Percentiles rank a stretch among this genome's conserved stretches.
phyloP scores from a whole-genome alignment of 208 protist genomes.

The Acanthamoeba lenticulata region DNA sequence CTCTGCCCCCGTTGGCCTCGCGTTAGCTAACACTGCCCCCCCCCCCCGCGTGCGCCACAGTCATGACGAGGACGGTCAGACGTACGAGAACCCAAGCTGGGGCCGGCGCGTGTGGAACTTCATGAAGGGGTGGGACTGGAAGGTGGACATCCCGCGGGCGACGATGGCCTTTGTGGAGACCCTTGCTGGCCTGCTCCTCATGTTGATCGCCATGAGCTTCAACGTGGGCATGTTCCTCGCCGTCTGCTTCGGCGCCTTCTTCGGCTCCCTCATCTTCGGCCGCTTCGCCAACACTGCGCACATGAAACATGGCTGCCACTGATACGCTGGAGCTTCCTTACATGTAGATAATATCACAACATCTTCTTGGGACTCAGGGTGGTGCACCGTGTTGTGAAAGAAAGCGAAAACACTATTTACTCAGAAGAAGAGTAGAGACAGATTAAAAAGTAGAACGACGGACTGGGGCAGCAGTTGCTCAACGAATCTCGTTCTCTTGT shows the following conservation, averaged over 20 bases:
- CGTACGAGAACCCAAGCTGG: no score
- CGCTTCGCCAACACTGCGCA: neutral
- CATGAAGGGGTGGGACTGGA: constrained; percentile 7
- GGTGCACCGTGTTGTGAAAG: no score
- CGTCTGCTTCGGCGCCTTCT: constrained; percentile 3
- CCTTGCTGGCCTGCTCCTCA: neutral
- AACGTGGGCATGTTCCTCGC: constrained; percentile 50
- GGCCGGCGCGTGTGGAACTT: neutral
- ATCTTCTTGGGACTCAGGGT: no score
- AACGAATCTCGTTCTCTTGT: neutral
- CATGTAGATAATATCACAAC: no score
- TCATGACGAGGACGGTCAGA: neutral
- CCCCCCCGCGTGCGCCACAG: no score
- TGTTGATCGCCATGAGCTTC: constrained; percentile 67
- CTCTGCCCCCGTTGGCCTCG: no score
- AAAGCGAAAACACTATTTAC: no score
- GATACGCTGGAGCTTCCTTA: no score
- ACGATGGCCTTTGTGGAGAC: neutral
- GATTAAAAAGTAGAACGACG: no score
- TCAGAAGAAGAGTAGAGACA: neutral
- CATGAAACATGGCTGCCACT: constrained; percentile 16
- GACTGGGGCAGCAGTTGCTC: no score
- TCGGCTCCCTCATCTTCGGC: neutral
- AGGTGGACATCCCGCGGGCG: neutral
- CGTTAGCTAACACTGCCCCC: neutral